These are phyloP conservation scores for Fusarium heterosporum DNA, from an alignment of 2,329 filamentous ascomycete genomes.

Conservation along the genomic window DNA sequence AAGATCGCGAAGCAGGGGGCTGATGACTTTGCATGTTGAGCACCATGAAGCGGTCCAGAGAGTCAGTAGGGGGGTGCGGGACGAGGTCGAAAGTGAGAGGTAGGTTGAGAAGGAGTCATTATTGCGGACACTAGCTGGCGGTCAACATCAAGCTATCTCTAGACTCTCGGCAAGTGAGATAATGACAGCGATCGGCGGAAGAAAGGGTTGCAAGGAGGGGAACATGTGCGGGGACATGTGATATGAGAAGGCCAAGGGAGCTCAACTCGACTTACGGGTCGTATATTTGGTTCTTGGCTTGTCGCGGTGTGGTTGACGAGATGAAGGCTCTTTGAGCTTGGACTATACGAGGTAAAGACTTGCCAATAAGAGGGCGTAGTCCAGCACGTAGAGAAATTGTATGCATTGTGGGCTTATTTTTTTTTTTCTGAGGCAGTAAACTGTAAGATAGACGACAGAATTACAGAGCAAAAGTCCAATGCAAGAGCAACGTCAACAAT, in stretches of 20 bases:
- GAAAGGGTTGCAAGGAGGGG: conserved; percentile 16
- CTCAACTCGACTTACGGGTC: conserved; percentile 48
- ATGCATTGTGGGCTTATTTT: conserved; percentile 10
- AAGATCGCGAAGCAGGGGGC: conserved; percentile 61
- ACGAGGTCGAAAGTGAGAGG: conserved; percentile 65
- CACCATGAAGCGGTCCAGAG: conserved; percentile 72
- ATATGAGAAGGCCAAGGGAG: conserved; percentile 8
- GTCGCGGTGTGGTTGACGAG: conserved; percentile 43
- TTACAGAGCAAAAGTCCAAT: not conserved
- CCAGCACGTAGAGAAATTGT: conserved; percentile 5
- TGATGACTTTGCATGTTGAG: conserved; percentile 63
- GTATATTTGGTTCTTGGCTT: conserved; percentile 52
- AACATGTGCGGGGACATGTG: conserved; percentile 29
- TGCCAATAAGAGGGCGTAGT: conserved; percentile 21
- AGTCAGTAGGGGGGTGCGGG: conserved; percentile 67
- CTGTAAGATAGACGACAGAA: too few species aligned
- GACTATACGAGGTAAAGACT: conserved; percentile 8
- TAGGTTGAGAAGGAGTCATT: conserved; percentile 66
- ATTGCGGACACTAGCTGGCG: conserved; percentile 62
- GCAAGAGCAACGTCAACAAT: conserved; percentile 14
- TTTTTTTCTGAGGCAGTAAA: not conserved
- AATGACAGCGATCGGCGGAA: conserved; percentile 41
- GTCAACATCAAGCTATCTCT: conserved; percentile 29
- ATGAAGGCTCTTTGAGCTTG: conserved; percentile 30
- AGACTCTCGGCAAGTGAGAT: conserved; percentile 18